Base-by-base conservation (phyloP, 345 rosid genomes). In the Aegle marmelos region DNA sequence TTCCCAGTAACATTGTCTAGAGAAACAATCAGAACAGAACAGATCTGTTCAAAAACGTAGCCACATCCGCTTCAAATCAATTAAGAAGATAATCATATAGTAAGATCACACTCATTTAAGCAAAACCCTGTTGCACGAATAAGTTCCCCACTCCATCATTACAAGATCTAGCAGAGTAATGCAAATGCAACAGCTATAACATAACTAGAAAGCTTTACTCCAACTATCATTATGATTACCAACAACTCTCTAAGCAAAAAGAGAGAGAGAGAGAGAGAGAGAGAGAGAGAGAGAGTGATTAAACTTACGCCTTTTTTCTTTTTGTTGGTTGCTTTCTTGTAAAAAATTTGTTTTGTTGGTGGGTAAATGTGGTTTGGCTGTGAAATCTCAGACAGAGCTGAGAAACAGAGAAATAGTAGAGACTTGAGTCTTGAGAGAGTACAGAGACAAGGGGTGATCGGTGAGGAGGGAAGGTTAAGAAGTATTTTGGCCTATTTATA, bases 401-500 rank as follows among this genome's bases (percentile, higher is more conserved):
- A 28, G 39, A 50, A 30, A 70, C 34, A 48, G 22, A 27, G 36
- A 17, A 70, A 33, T 41, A 41, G 48, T 41, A 10, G 48, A 41
- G 50, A 41, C 50, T 11, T 41, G 50, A 41, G 50, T 13, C 50
- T 11, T 11, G 21, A 16, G 56, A 17, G 7, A 50, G 21, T 17
- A 17, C 2, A 65, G 74, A 30, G 24, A 25, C 60, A 19, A 28
- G 74, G 21, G 41, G 39, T 50, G 59, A 73, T 24, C n/a, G 36
- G 66, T 19, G 75, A 14, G 3, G 68, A 73, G 76, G 56, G 56
- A 73, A 25, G 37, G 67, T 2, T 73, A 17, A 19, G 19, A 22
- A 37, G 76, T 1, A 7, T 27, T 27, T 8, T 41, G 60, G 60
- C 5, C 68, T 60, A 73, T 73, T 73, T 73, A 73, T 73, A 73